Evolutionary conservation across 371 early-diverging fungal genomes (phyloP).

Genomic region (Coemansia sp.): DNA sequence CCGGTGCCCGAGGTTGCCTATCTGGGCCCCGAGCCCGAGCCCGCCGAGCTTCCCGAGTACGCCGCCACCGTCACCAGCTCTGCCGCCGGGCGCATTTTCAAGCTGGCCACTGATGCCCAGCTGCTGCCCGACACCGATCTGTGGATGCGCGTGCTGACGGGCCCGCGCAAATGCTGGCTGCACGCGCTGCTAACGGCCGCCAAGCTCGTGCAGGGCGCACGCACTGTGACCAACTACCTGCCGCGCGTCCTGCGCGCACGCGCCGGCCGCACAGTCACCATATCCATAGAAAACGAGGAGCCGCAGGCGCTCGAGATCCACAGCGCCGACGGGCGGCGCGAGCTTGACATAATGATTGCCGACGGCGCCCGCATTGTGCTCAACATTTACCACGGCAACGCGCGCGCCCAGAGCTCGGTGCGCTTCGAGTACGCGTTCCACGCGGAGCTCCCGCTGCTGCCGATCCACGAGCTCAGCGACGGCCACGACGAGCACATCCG

Average conservation of each 20-base stretch:
- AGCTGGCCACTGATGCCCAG: constrained; percentile 21
- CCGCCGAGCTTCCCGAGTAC: neutral
- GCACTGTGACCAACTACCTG: constrained; percentile 76
- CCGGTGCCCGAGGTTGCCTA: constrained; percentile 80
- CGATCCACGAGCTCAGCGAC: constrained; percentile 90
- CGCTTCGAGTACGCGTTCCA: constrained; percentile 74
- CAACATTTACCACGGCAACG: constrained; percentile 14
- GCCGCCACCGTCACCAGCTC: neutral
- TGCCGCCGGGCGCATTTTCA: constrained; percentile 15
- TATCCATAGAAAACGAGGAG: neutral
- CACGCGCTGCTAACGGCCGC: constrained; percentile 78
- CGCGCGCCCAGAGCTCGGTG: constrained; percentile 37
- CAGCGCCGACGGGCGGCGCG: neutral
- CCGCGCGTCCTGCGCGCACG: constrained; percentile 80
- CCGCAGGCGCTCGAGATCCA: neutral
- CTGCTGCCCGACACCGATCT: constrained; percentile 60
- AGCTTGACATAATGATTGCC: constrained; percentile 11
- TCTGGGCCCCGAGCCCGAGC: constrained; percentile 56
- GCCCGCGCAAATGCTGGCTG: constrained; percentile 71
- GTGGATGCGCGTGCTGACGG: constrained; percentile 75
- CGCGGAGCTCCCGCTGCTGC: constrained; percentile 78
- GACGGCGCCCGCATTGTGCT: neutral
- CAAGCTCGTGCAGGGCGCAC: constrained; percentile 78
- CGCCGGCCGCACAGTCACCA: constrained; percentile 66
- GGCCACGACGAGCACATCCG: constrained; percentile 90